Evolutionary conservation across 164 flowering plant species (phyloP).

Genomic region (Hamamelis virginiana): DNA sequence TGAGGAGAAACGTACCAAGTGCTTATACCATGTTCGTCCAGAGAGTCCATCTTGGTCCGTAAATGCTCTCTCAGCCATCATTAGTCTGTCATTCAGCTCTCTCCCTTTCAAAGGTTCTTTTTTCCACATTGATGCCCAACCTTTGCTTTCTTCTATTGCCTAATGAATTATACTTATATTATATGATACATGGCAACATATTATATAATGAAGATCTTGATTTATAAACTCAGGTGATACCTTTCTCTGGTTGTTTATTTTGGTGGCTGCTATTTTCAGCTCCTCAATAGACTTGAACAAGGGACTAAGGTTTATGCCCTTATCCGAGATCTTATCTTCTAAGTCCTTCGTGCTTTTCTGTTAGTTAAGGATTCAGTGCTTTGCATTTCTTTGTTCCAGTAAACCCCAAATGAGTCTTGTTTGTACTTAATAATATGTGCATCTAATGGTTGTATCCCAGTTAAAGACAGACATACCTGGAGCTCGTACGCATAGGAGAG

Average conservation of each 20-base stretch:
- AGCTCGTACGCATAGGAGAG: constrained; percentile 60
- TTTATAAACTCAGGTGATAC: constrained; percentile 22
- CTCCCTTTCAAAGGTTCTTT: constrained; percentile 35
- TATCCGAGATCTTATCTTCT: constrained; percentile 30
- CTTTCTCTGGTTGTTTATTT: constrained; percentile 46
- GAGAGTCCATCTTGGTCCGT: constrained; percentile 61
- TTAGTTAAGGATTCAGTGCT: constrained; percentile 6
- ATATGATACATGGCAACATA: neutral
- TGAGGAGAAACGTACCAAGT: constrained; percentile 51
- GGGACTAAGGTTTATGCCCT: constrained; percentile 40
- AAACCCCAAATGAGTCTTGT: neutral
- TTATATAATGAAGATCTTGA: neutral
- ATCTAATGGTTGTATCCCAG: neutral
- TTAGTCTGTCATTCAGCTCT: constrained; percentile 68
- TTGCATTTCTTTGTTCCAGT: neutral
- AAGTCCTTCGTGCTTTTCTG: constrained; percentile 51
- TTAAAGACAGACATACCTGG: constrained; percentile 38
- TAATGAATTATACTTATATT: constrained; percentile 13
- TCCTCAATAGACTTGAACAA: constrained; percentile 58
- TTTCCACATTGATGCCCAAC: constrained; percentile 42
- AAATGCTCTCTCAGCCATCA: constrained; percentile 85
- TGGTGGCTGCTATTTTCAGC: constrained; percentile 50
- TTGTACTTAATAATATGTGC: neutral
- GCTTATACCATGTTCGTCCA: constrained; percentile 73
- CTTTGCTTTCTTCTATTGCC: constrained; percentile 41